These are phyloP conservation scores for Candida yuanshanica DNA, from an alignment of 805 yeast genomes.

Conservation along the genomic window DNA sequence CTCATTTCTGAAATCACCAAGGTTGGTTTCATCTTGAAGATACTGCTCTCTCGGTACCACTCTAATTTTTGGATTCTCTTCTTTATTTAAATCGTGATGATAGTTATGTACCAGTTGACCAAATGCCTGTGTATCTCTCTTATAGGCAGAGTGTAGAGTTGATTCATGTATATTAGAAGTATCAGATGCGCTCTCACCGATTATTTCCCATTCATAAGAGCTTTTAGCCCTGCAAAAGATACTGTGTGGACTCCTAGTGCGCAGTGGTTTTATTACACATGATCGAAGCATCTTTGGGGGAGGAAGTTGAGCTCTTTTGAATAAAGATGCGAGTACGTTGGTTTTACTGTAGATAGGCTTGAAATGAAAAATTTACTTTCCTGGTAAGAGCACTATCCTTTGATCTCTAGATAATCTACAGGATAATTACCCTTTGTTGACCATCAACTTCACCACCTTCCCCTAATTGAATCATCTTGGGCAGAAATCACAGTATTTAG, in stretches of 20 bases:
- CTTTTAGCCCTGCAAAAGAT: neutral
- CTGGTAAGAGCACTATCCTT: neutral
- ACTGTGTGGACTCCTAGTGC: neutral
- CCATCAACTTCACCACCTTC: too few species aligned
- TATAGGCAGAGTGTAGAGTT: conserved; percentile 28
- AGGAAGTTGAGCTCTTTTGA: too few species aligned
- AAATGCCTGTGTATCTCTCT: conserved; percentile 34
- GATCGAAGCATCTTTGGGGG: neutral
- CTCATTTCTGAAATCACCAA: conserved; percentile 25
- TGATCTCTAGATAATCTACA: too few species aligned
- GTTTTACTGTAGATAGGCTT: too few species aligned
- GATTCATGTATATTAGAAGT: neutral
- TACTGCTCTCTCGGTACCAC: conserved; percentile 34
- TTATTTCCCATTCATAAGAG: neutral
- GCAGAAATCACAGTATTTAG: too few species aligned
- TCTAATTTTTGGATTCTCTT: conserved; percentile 23
- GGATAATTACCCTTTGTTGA: too few species aligned
- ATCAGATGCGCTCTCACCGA: neutral
- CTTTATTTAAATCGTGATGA: conserved; percentile 28
- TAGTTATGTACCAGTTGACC: conserved; percentile 37
- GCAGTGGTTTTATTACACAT: neutral
- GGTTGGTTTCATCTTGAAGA: conserved; percentile 23
- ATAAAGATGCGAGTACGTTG: too few species aligned
- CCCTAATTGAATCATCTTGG: too few species aligned
- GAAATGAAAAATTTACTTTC: neutral